These are phyloP conservation scores for Suillus americanus DNA, from an alignment of 768 basidiomycete species.

Conservation along the genomic window DNA sequence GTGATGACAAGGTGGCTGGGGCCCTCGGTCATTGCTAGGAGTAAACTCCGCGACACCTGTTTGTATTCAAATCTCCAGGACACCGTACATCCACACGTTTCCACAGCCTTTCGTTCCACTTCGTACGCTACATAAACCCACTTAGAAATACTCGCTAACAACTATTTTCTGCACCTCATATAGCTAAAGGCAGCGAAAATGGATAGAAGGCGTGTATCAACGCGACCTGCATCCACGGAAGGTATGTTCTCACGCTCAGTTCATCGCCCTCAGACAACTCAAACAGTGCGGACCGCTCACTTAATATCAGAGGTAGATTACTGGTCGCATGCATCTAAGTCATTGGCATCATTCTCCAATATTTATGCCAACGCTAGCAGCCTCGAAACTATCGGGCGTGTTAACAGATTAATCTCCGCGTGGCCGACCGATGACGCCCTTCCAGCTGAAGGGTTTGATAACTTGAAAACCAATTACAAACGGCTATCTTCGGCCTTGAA, in stretches of 20 bases:
- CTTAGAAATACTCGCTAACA: background rate
- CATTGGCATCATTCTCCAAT: conserved; percentile 54
- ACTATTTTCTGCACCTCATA: background rate
- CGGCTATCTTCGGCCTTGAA: conserved; percentile 61
- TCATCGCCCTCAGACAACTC: background rate
- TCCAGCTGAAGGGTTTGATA: conserved; percentile 66
- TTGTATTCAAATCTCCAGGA: conserved; percentile 1
- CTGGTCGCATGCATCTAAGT: conserved; percentile 69
- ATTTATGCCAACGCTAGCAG: conserved; percentile 51
- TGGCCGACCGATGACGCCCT: conserved; percentile 74
- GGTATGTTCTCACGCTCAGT: conserved; percentile 45
- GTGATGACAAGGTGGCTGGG: conserved; percentile 1
- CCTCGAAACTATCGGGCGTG: conserved; percentile 63
- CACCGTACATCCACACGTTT: conserved; percentile 4
- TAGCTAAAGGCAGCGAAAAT: conserved; percentile 33
- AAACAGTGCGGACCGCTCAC: conserved; percentile 3
- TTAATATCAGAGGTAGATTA: conserved; percentile 61
- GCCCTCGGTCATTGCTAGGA: background rate
- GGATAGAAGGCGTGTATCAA: conserved; percentile 65
- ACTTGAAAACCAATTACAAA: conserved; percentile 60
- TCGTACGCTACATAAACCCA: background rate
- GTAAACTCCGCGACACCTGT: background rate
- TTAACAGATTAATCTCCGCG: conserved; percentile 67
- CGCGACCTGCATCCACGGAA: conserved; percentile 74
- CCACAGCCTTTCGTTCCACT: background rate